Percentiles rank a stretch among this genome's conserved stretches.
These are phyloP conservation scores for Pilatotrama ljubarskyi DNA, from an alignment of 768 basidiomycete genomes.

Conservation along the genomic window DNA sequence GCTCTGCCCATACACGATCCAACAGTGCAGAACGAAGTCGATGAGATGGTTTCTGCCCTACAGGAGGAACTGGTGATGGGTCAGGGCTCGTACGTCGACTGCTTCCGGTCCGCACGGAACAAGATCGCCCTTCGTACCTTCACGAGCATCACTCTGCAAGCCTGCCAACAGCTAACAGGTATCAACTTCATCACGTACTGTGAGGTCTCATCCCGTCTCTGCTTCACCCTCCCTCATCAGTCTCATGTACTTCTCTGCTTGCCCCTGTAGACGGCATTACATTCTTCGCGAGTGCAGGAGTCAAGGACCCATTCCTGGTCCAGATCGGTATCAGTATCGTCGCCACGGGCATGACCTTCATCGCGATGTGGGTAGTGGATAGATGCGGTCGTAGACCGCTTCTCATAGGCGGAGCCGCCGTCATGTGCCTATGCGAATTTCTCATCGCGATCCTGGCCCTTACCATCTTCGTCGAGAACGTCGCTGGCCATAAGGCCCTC, in stretches of 20 bases:
- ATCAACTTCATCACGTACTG: conserved; percentile 67
- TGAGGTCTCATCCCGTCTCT: conserved; percentile 1
- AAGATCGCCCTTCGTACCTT: conserved; percentile 70
- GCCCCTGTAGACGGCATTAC: conserved; percentile 45
- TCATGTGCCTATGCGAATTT: conserved; percentile 84
- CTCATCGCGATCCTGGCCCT: conserved; percentile 66
- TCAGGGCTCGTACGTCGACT: conserved; percentile 11
- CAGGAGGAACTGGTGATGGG: conserved; percentile 17
- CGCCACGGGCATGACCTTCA: conserved; percentile 75
- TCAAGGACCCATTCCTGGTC: conserved; percentile 49
- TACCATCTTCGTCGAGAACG: conserved; percentile 27
- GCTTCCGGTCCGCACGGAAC: conserved; percentile 44
- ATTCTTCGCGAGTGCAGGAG: conserved; percentile 46
- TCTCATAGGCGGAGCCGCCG: conserved; percentile 72
- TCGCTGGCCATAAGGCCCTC: conserved; percentile 57
- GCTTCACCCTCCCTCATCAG: too few relatives aligned
- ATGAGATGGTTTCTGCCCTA: conserved; percentile 31
- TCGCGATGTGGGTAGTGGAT: conserved; percentile 80
- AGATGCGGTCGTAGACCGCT: conserved; percentile 76
- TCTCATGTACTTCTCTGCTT: too few relatives aligned
- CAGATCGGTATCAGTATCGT: conserved; percentile 69
- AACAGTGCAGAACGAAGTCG: conserved; percentile 33
- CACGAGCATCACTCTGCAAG: conserved; percentile 78
- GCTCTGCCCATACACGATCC: conserved; percentile 29
- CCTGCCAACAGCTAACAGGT: conserved; percentile 76